phyloP scores from a whole-genome alignment of 495 filamentous ascomycete species.

The Podospora appendiculata region DNA sequence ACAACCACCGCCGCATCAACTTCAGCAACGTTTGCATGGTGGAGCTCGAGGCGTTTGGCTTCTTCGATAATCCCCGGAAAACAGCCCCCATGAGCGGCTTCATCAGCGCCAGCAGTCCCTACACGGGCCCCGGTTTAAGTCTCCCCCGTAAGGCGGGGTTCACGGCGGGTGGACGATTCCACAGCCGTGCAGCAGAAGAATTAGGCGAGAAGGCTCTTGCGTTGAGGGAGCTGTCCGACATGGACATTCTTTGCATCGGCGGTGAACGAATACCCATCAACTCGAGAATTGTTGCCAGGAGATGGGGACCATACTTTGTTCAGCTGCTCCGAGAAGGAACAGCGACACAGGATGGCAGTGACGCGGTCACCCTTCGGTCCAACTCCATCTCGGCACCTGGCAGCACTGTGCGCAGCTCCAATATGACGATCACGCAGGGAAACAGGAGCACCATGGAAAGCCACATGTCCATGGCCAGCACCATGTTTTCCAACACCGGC shows the following conservation, averaged over 20 bases:
- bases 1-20: conserved; percentile 95
- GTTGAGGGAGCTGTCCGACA: conserved; percentile 83
- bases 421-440: conserved; percentile 74
- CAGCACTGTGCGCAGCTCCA: conserved; percentile 60
- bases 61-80: conserved; percentile 87
- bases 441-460: conserved; percentile 47
- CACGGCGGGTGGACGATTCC: conserved; percentile 59
- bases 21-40: conserved; percentile 95
- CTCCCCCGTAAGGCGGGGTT: conserved; percentile 54
- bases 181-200: conserved; percentile 67
- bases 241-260: conserved; percentile 87
- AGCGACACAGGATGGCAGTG: conserved; percentile 47
- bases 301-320: conserved; percentile 95
- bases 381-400: conserved; percentile 31
- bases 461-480: conserved; percentile 52
- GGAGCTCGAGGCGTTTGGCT: conserved; percentile 90
- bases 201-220: conserved; percentile 73
- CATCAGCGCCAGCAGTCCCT: conserved; percentile 69
- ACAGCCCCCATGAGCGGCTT: conserved; percentile 70
- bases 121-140: conserved; percentile 39
- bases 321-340: conserved; percentile 76
- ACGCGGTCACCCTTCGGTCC: conserved; percentile 35
- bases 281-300: conserved; percentile 72
- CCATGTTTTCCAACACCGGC: conserved; percentile 41
- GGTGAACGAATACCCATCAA: conserved; percentile 92